Conservation (phyloP, 371 early-diverging fungal genomes). For the Rhizopus microsporus region DNA sequence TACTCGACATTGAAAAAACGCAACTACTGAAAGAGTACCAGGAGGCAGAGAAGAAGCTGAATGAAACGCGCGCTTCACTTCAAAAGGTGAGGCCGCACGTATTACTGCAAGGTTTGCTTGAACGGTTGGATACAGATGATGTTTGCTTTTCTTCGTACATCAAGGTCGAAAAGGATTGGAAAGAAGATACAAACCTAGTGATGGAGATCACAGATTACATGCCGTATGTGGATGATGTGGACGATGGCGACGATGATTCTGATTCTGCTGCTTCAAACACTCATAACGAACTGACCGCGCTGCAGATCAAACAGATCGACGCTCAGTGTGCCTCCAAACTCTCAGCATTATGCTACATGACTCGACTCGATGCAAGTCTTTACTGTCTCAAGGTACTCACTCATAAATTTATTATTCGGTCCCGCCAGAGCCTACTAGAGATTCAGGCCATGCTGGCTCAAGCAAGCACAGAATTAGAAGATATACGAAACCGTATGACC, state of each 20-base stretch:
- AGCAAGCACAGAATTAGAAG: constrained; percentile 54
- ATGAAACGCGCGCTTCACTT: constrained; percentile 37
- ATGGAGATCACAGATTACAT: constrained; percentile 28
- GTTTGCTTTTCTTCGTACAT: constrained; percentile 15
- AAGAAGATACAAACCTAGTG: constrained; percentile 52
- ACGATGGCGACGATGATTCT: constrained; percentile 9
- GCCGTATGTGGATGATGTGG: constrained; percentile 17
- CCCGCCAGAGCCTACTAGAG: constrained; percentile 40
- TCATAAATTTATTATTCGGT: constrained; percentile 42
- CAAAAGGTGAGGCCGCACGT: constrained; percentile 54
- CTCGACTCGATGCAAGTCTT: constrained; percentile 56
- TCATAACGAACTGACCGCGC: background rate
- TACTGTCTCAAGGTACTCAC: constrained; percentile 59
- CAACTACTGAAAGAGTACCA: constrained; percentile 42
- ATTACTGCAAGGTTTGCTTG: constrained; percentile 54
- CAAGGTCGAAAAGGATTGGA: constrained; percentile 49
- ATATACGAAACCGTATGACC: constrained; percentile 49
- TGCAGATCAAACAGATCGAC: constrained; percentile 11
- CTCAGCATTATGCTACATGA: constrained; percentile 33
- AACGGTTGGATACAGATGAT: constrained; percentile 52
- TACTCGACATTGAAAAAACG: constrained; percentile 29
- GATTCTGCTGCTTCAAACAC: constrained; percentile 5
- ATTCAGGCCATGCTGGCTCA: constrained; percentile 47
- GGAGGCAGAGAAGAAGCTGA: constrained; percentile 34
- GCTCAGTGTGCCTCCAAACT: constrained; percentile 17